Base-by-base conservation (phyloP, 495 filamentous ascomycete species). In the Tuber aestivum region DNA sequence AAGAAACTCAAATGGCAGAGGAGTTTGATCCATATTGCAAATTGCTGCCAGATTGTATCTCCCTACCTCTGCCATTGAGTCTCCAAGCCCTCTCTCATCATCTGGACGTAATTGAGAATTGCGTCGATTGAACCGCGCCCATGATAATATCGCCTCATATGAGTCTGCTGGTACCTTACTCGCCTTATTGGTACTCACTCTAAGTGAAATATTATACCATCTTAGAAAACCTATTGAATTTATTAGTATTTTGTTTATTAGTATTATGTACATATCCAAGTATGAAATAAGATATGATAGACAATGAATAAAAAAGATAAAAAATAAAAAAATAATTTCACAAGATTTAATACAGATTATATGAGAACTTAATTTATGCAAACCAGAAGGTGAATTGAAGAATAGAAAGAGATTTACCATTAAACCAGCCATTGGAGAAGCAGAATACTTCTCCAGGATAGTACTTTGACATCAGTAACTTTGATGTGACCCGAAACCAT, bases 91-190 rank as follows among this genome's bases (percentile, higher is more conserved):
- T 44, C 20, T 2, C 1, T 44, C 42, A 20, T 44, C 20, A 44
- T 44, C 42, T 41, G 16, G 18, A 40, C 10, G 12, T n/a, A 68
- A 23, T 32, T 69, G 35, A 37, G 20, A 44, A n/a, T 44, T 69
- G 10, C 12, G 38, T 18, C 45, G 12, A 38, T 72, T 76, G 38
- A 76, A 76, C 35, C 3, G 23, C 4, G 69, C 65, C 48, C 70
- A 72, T 23, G 3, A 0, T 50, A 50, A 23, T 6, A 50, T 50
- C 1, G 20, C 45, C 23, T 1, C 8, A 23, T 50, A 50, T 23
- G 45, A 23, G 45, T 50, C 20, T 3, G 6, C 45, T 3, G 45
- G 21, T 5, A 50, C 45, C 23, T 50, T 23, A 7, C 10, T 50
- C 7, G 45, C 20, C 21, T 50, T 18, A 45, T 45, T 45, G 16